phyloP scores from a whole-genome alignment of 2,329 filamentous ascomycete species.

The Exophiala sideris region DNA sequence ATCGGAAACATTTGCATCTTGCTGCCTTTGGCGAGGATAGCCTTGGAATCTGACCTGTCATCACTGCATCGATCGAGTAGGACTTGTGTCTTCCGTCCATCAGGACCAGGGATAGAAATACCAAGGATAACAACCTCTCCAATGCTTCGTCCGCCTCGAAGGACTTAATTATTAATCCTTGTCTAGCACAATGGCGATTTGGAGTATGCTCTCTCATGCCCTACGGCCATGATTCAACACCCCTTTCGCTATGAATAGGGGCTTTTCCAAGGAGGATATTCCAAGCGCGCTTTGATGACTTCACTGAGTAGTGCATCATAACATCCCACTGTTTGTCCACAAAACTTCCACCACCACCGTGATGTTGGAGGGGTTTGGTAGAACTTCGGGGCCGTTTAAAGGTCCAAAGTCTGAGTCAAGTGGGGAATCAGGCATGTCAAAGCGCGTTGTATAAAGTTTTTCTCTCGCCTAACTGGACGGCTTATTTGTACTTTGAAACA shows the following conservation, averaged over 20 bases:
- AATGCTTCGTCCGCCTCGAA: too few species aligned
- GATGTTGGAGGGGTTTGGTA: background rate
- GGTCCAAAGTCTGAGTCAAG: slow-evolving; percentile 14
- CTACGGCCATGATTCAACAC: too few species aligned
- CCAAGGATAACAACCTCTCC: too few species aligned
- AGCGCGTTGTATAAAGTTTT: slow-evolving; percentile 4
- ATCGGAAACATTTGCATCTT: background rate
- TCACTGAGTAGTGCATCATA: too few species aligned
- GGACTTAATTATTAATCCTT: too few species aligned
- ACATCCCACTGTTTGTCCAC: background rate
- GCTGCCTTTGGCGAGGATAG: background rate
- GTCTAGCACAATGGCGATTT: too few species aligned
- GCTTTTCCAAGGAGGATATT: too few species aligned
- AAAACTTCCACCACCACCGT: background rate
- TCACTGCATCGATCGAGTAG: background rate
- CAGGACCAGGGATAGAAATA: background rate
- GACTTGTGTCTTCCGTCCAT: background rate
- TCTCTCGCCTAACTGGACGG: background rate
- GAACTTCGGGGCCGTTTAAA: background rate
- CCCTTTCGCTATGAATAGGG: too few species aligned
- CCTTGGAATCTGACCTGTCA: background rate
- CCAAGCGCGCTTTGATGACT: too few species aligned
- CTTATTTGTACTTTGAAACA: slow-evolving; percentile 17
- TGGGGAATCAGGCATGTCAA: slow-evolving; percentile 13
- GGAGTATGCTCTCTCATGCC: too few species aligned